A percentile compares a stretch with the other conserved stretches of the same genome.
phyloP scores from a whole-genome alignment of 176 grass and related monocot genomes.

The Musa itinerans region DNA sequence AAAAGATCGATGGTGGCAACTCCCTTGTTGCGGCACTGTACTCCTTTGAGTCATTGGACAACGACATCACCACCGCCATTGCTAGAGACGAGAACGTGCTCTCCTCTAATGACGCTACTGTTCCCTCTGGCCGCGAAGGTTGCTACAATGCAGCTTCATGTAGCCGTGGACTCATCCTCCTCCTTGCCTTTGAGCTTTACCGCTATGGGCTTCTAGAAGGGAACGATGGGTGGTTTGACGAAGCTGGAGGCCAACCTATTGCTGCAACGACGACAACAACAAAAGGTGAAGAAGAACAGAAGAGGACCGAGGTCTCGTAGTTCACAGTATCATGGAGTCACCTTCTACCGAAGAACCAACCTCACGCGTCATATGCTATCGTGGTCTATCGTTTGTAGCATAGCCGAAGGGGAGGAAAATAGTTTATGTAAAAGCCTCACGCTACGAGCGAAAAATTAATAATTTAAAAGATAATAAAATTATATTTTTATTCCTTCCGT shows the following conservation, averaged over 20 bases:
- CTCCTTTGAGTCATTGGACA: slow-evolving; percentile 47
- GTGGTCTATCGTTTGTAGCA: too few relatives aligned
- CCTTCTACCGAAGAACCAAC: too few relatives aligned
- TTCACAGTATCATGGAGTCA: too few relatives aligned
- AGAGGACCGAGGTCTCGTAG: too few relatives aligned
- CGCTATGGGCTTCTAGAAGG: slow-evolving; percentile 15
- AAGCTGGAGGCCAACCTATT: not conserved
- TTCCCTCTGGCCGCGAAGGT: slow-evolving; percentile 22
- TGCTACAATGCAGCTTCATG: not conserved
- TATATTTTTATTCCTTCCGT: too few relatives aligned
- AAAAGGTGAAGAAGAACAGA: too few relatives aligned
- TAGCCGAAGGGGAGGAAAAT: too few relatives aligned
- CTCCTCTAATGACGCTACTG: slow-evolving; percentile 17
- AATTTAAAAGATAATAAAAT: too few relatives aligned
- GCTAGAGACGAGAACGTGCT: not conserved
- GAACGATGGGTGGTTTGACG: not conserved
- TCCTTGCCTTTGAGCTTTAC: slow-evolving; percentile 14
- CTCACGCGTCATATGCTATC: too few relatives aligned
- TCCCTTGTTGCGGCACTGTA: not conserved
- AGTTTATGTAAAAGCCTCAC: too few relatives aligned
- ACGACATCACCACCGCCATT: slow-evolving; percentile 14
- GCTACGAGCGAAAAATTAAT: too few relatives aligned
- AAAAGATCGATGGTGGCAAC: not conserved
- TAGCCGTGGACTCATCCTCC: not conserved
- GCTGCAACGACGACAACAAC: not conserved